Base-by-base conservation (phyloP, 2,329 filamentous ascomycete genomes). In the Ciborinia camelliae region DNA sequence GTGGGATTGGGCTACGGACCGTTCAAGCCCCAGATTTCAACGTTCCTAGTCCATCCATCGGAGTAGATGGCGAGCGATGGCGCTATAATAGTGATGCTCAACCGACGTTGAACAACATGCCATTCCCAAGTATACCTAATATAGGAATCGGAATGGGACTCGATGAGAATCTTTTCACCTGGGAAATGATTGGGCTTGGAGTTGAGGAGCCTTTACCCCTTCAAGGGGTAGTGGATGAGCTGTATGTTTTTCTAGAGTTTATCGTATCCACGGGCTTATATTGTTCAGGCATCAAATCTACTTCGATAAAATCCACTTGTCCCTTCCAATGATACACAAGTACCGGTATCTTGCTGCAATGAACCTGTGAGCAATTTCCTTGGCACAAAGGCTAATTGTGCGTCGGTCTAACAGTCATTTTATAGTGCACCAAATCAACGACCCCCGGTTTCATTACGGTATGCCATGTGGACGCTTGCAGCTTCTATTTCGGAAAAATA, bases 401-500 rank as follows among this genome's bases (percentile, higher is more conserved):
- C 10, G 7, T 15, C 18, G 10, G 39, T 55, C 62, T 63, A 63
- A 63, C 53, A 35, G 23, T 18, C 28, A 64, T 59, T 43, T 59
- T 43, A 18, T 66, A 88, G 85, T 62, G 86, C 91, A n/a, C 92
- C 92, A 23, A 87, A 87, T 68, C 88, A 92, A 79, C 86, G 94
- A 32, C 94, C 95, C 1, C 92, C 94, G 0, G 87, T 97, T 37
- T 92, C 90, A 69, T 79, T 99, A 58, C 87, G 95, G 71, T 99
- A 99, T 78, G 92, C 91, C 63, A 96, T 98, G 82, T 98, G 94
- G 94, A 91, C 89, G n/a, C 80, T 92, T 72, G 92, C 94, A n/a
- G 93, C 92, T 68, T 89, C 91, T 6, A 84, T 93, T 51, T 87
- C 86, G 3, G 92, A 97, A 65, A 95, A 92, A 74, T 97, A 91